phyloP scores from a whole-genome alignment of 2,329 filamentous ascomycete species.

The Coniochaeta hoffmannii region DNA sequence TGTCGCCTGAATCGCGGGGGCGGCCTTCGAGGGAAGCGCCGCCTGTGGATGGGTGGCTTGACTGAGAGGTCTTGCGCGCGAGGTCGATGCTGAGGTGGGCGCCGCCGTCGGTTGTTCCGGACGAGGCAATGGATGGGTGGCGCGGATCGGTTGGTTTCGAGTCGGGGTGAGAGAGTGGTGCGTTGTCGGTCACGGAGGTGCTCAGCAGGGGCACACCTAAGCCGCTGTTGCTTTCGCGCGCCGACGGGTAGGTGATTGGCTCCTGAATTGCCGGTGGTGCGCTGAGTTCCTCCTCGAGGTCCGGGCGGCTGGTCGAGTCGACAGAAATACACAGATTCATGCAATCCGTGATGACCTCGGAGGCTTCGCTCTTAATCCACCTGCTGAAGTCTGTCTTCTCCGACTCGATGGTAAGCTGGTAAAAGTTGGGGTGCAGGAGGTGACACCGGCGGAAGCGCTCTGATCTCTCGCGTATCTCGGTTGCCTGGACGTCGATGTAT shows the following conservation, averaged over 20 bases:
- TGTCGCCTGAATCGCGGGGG: slow-evolving; percentile 41
- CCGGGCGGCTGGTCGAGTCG: not conserved
- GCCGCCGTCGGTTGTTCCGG: not conserved
- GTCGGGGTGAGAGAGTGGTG: not conserved
- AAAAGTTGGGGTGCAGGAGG: slow-evolving; percentile 78
- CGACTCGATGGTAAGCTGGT: slow-evolving; percentile 68
- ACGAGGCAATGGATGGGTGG: not conserved
- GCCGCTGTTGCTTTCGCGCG: not conserved
- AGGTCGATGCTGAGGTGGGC: slow-evolving; percentile 8
- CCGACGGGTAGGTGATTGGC: slow-evolving; percentile 8
- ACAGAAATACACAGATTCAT: slow-evolving; percentile 52
- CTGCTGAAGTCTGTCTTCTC: slow-evolving; percentile 69
- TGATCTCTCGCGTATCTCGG: slow-evolving; percentile 67
- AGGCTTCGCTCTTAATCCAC: slow-evolving; percentile 72
- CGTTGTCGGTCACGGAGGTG: slow-evolving; percentile 3
- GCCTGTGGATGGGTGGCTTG: slow-evolving; percentile 41
- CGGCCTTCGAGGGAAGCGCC: slow-evolving; percentile 36
- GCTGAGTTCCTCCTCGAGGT: not conserved
- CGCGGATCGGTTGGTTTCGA: not conserved
- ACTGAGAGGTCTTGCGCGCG: slow-evolving; percentile 38
- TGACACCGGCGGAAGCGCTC: slow-evolving; percentile 68
- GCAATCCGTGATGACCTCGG: slow-evolving; percentile 74
- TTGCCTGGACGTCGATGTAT: slow-evolving; percentile 70
- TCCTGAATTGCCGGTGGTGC: not conserved
- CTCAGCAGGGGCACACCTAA: not conserved